Evolutionary conservation across 768 basidiomycete genomes (phyloP).

Genomic region (Suillus weaverae): DNA sequence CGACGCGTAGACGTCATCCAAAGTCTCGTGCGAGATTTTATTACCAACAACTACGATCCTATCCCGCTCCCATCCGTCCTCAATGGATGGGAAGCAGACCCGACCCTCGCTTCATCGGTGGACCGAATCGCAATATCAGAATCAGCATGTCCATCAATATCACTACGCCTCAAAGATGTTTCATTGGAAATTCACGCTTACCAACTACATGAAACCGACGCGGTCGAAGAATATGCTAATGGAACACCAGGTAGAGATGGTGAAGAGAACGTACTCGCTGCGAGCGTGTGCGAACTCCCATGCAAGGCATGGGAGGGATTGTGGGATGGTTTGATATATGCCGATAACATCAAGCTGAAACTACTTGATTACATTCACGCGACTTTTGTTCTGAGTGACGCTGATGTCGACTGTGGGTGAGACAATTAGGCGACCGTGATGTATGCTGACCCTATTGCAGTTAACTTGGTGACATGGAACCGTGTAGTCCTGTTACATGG

Average conservation of each 20-base stretch:
- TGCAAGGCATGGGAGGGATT: constrained; percentile 83
- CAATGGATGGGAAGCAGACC: constrained; percentile 77
- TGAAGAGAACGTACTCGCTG: constrained; percentile 81
- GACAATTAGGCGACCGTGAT: background rate
- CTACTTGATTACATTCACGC: constrained; percentile 94
- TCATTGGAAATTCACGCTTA: constrained; percentile 85
- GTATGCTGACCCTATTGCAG: constrained; percentile 36
- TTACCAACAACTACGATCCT: constrained; percentile 57
- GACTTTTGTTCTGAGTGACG: constrained; percentile 89
- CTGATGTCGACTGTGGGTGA: constrained; percentile 74
- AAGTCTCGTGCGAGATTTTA: constrained; percentile 56
- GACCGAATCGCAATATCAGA: constrained; percentile 77
- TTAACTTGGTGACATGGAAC: constrained; percentile 94
- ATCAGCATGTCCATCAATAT: constrained; percentile 56
- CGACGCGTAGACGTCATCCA: constrained; percentile 77
- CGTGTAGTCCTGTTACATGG: constrained; percentile 93
- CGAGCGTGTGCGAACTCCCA: constrained; percentile 87
- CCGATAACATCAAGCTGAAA: constrained; percentile 78
- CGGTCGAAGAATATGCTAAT: constrained; percentile 73
- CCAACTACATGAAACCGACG: constrained; percentile 67
- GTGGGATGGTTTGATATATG: constrained; percentile 91
- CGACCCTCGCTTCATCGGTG: constrained; percentile 69
- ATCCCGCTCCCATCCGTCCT: constrained; percentile 71
- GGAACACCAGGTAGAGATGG: constrained; percentile 49
- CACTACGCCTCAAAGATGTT: constrained; percentile 57